Conservation (phyloP, 768 basidiomycete species). For the Hemileccinum rubropunctum region DNA sequence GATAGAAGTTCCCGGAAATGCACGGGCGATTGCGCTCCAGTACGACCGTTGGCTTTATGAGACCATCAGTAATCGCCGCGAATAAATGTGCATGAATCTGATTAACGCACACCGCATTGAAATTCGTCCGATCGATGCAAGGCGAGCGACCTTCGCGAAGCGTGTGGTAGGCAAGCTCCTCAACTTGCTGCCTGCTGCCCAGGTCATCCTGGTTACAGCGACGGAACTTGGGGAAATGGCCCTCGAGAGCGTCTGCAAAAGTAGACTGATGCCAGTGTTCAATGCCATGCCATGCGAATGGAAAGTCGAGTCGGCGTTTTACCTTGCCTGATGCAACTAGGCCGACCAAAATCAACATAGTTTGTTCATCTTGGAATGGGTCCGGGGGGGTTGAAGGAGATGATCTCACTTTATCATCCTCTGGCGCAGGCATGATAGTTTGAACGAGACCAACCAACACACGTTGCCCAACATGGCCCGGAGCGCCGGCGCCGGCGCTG, state of each 20-base stretch:
- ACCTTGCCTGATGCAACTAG: slow-evolving; percentile 77
- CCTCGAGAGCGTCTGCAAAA: slow-evolving; percentile 70
- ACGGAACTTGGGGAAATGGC: slow-evolving; percentile 55
- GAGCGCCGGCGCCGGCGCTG: too few relatives aligned
- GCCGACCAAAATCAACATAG: slow-evolving; percentile 71
- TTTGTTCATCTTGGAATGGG: slow-evolving; percentile 34
- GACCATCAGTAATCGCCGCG: background rate
- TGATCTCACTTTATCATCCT: background rate
- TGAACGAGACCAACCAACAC: slow-evolving; percentile 3
- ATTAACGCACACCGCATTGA: slow-evolving; percentile 56
- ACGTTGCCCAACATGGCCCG: background rate
- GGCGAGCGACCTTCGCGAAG: slow-evolving; percentile 64
- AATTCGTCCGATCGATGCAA: slow-evolving; percentile 78
- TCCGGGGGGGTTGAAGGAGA: slow-evolving; percentile 4
- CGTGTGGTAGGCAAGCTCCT: slow-evolving; percentile 50
- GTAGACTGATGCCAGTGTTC: slow-evolving; percentile 40
- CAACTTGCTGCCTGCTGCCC: slow-evolving; percentile 64
- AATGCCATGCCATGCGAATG: background rate
- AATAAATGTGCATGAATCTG: background rate
- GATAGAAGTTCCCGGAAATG: slow-evolving; percentile 58
- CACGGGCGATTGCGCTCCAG: slow-evolving; percentile 72
- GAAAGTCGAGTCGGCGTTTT: slow-evolving; percentile 8
- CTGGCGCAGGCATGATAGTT: slow-evolving; percentile 16
- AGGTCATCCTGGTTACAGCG: slow-evolving; percentile 83
- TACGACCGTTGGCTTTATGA: slow-evolving; percentile 58